Evolutionary conservation across 2,329 filamentous ascomycete genomes (phyloP).

Genomic region (Dichotomopilus funicola): DNA sequence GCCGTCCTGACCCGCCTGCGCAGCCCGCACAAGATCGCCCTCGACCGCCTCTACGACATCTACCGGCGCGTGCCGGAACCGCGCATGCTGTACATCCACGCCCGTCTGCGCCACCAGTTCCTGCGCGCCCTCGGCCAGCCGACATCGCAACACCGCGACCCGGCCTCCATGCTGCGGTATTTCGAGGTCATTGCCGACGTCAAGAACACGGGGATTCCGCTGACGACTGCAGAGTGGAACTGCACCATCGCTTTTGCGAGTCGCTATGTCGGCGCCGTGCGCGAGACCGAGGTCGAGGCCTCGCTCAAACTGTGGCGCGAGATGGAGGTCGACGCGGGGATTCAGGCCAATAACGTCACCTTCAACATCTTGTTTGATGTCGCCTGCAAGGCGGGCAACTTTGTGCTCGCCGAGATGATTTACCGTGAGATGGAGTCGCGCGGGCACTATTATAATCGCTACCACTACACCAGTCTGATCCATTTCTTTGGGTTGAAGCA

Average conservation of each 20-base stretch:
- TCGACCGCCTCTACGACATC: conserved; percentile 41
- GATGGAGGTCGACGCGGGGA: conserved; percentile 70
- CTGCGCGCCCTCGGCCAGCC: conserved; percentile 63
- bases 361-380: conserved; percentile 92
- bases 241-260: conserved; percentile 73
- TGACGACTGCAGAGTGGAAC: conserved; percentile 71
- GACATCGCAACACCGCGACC: conserved; percentile 40
- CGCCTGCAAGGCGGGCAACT: conserved; percentile 80
- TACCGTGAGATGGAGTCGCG: conserved; percentile 72
- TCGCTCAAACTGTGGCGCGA: conserved; percentile 77
- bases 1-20: conserved; percentile 37
- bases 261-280: conserved; percentile 56
- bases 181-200: conserved; percentile 80
- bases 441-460: conserved; percentile 63
- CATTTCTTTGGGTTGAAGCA: conserved; percentile 72
- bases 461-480: conserved; percentile 75
- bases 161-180: conserved; percentile 69
- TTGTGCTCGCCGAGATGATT: conserved; percentile 74
- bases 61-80: conserved; percentile 47
- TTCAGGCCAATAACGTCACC: conserved; percentile 67
- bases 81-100: conserved; percentile 44
- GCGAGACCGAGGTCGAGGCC: conserved; percentile 55
- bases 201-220: conserved; percentile 61
- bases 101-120: conserved; percentile 53
- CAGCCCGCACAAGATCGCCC: conserved; percentile 35